Conservation (phyloP, 2,329 filamentous ascomycete species). For the Diplodia corticola region DNA sequence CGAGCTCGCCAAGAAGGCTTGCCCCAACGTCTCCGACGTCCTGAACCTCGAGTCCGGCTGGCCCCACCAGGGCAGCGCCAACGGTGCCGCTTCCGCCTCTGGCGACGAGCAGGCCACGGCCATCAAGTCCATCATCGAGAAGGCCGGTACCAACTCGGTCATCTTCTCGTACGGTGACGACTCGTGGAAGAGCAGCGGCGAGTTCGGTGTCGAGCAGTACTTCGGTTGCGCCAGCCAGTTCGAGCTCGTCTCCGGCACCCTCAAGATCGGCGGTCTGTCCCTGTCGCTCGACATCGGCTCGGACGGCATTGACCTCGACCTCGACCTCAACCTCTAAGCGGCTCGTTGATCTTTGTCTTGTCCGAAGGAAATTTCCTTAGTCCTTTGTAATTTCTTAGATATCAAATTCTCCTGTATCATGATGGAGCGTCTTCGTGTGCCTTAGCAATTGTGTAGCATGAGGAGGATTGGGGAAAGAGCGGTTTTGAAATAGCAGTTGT, state of each 20-base stretch:
- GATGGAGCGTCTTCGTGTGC: slow-evolving; percentile 5
- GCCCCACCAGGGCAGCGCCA: slow-evolving; percentile 66
- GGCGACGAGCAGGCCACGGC: slow-evolving; percentile 66
- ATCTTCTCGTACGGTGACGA: slow-evolving; percentile 84
- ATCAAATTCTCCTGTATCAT: not conserved
- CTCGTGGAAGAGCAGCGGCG: slow-evolving; percentile 73
- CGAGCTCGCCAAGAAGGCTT: slow-evolving; percentile 67
- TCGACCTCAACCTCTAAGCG: slow-evolving; percentile 22
- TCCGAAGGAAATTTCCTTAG: not conserved
- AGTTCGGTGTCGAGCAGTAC: slow-evolving; percentile 73
- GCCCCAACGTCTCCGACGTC: slow-evolving; percentile 52
- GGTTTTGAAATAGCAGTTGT: not conserved
- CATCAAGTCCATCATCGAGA: slow-evolving; percentile 67
- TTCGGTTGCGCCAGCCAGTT: slow-evolving; percentile 68
- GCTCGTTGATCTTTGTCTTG: not conserved
- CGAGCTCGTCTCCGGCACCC: slow-evolving; percentile 31
- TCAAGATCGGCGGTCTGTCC: slow-evolving; percentile 22
- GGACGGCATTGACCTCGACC: slow-evolving; percentile 22
- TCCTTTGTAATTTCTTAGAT: not conserved
- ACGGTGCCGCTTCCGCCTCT: slow-evolving; percentile 72
- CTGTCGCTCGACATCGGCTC: slow-evolving; percentile 16
- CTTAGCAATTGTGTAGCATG: not conserved
- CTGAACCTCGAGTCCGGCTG: slow-evolving; percentile 91
- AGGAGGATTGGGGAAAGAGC: not conserved
- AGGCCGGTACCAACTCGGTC: slow-evolving; percentile 67